A percentile compares a stretch with the other conserved stretches of the same genome.
Evolutionary conservation across 2,329 filamentous ascomycete genomes (phyloP).

Genomic region (Corniculantispora saksenae): DNA sequence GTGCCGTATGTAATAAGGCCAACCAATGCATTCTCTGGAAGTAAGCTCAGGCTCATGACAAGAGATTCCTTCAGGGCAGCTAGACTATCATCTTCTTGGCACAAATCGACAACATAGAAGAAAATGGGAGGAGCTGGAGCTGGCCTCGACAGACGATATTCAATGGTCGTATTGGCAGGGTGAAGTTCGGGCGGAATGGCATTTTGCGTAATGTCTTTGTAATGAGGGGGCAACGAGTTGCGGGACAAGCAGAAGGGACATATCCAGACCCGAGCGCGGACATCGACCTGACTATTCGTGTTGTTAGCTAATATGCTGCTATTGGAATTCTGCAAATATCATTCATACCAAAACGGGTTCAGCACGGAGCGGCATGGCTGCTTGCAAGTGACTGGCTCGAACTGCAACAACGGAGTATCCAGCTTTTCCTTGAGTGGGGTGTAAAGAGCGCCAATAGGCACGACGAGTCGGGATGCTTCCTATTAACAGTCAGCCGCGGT

Average conservation of each 20-base stretch:
- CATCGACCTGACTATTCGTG: conserved; percentile 70
- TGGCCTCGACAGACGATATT: conserved; percentile 78
- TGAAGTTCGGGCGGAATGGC: conserved; percentile 83
- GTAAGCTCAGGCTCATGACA: conserved; percentile 79
- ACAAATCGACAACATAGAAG: conserved; percentile 83
- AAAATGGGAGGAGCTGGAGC: conserved; percentile 87
- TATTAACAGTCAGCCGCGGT: conserved; percentile 35
- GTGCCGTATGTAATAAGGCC: conserved; percentile 88
- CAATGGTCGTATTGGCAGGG: conserved; percentile 82
- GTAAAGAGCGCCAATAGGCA: conserved; percentile 94
- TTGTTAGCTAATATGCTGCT: not conserved
- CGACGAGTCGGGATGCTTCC: conserved; percentile 92
- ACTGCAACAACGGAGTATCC: conserved; percentile 84
- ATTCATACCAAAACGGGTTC: conserved; percentile 85
- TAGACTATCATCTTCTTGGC: conserved; percentile 84
- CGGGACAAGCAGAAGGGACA: conserved; percentile 85
- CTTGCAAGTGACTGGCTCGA: conserved; percentile 97
- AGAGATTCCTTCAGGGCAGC: conserved; percentile 82
- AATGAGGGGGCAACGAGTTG: conserved; percentile 80
- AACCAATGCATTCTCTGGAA: conserved; percentile 79
- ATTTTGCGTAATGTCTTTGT: conserved; percentile 85
- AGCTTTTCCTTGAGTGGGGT: conserved; percentile 94
- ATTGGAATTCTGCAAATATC: not conserved
- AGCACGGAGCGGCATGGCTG: conserved; percentile 91
- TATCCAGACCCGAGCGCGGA: conserved; percentile 82